Evolutionary conservation across 805 yeast genomes (phyloP).

Genomic region (Blastobotrys mokoenaii): DNA sequence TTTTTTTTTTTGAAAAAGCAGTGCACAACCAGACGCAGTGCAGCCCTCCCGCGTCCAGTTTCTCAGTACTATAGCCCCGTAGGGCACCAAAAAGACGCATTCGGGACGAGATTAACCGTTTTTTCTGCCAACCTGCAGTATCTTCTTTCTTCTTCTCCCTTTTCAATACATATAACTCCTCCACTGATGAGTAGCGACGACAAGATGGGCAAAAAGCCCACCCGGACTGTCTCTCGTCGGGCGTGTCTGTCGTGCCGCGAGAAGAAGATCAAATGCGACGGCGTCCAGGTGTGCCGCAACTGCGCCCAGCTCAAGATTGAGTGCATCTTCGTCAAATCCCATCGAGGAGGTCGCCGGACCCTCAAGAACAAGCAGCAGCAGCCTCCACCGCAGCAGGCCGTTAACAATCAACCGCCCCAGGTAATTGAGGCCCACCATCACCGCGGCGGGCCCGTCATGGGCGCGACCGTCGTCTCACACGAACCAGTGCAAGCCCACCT

Average conservation of each 20-base stretch:
- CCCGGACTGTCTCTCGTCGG: constrained; percentile 30
- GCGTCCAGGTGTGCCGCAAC: constrained; percentile 30
- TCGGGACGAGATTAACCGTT: too few relatives aligned
- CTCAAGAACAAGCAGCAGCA: not conserved
- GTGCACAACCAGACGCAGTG: too few relatives aligned
- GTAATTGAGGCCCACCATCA: too few relatives aligned
- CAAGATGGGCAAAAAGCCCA: constrained; percentile 1
- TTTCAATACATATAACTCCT: too few relatives aligned
- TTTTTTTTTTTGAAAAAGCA: too few relatives aligned
- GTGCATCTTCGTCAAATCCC: constrained; percentile 6
- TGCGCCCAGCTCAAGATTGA: constrained; percentile 6
- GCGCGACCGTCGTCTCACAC: not conserved
- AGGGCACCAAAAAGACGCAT: too few relatives aligned
- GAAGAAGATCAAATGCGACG: constrained; percentile 66
- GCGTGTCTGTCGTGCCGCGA: constrained; percentile 85
- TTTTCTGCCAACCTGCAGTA: not conserved
- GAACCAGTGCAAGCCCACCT: too few relatives aligned
- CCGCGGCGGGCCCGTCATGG: not conserved
- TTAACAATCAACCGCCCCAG: constrained; percentile 1
- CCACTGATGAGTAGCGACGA: not conserved
- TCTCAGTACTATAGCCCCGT: too few relatives aligned
- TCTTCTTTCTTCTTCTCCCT: not conserved
- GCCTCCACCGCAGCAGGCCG: not conserved
- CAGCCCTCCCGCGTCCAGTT: too few relatives aligned
- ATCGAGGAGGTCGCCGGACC: constrained; percentile 6